Evolutionary conservation across 371 early-diverging fungal species (phyloP).

Genomic region (Actinomortierella ambigua): DNA sequence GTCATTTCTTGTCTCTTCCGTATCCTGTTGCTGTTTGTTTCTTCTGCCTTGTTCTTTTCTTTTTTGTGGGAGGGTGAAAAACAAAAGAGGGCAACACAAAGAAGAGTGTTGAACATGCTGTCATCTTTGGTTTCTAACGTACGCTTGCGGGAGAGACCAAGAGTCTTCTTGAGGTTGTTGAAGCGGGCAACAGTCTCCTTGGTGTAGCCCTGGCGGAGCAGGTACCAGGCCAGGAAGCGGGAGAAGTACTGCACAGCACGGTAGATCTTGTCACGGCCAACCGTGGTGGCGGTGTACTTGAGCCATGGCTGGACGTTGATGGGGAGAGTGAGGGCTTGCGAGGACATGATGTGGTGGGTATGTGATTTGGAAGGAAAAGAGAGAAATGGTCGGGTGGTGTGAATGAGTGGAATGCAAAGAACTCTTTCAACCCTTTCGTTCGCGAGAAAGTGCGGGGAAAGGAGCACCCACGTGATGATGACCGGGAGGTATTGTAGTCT

Average conservation of each 20-base stretch:
- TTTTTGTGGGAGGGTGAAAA: neutral
- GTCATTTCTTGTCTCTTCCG: neutral
- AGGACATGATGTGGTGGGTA: constrained; percentile 17
- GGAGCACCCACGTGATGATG: neutral
- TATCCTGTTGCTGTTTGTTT: constrained; percentile 1
- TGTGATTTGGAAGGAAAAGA: neutral
- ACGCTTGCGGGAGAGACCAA: constrained; percentile 63
- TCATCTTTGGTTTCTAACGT: constrained; percentile 3
- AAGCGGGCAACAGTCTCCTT: constrained; percentile 53
- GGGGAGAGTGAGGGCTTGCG: constrained; percentile 43
- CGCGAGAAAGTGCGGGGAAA: neutral
- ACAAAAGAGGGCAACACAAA: neutral
- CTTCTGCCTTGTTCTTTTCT: neutral
- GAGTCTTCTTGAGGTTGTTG: constrained; percentile 50
- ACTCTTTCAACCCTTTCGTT: neutral
- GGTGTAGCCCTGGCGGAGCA: constrained; percentile 47
- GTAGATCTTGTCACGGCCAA: constrained; percentile 75
- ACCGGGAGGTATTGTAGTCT: neutral
- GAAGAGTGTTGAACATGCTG: constrained; percentile 3
- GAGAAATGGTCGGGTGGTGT: neutral
- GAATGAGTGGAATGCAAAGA: neutral
- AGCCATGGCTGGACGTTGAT: constrained; percentile 45
- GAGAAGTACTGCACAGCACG: constrained; percentile 72
- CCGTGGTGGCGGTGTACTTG: constrained; percentile 58
- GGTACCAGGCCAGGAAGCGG: constrained; percentile 57